Conservation (phyloP, 2,329 filamentous ascomycete genomes). For the Talaromyces sp. region DNA sequence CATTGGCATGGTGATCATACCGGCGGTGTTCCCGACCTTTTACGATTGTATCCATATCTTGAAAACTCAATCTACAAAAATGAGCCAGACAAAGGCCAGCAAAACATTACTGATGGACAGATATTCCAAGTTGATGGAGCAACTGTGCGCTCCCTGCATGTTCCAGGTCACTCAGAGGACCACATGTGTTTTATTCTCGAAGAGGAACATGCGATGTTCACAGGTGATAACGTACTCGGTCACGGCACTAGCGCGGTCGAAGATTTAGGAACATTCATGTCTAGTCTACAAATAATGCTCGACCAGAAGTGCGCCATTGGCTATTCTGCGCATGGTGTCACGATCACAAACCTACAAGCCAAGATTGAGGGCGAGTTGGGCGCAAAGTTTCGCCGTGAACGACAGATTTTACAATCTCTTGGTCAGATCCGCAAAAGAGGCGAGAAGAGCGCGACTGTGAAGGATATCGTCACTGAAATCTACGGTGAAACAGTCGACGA, state of each 20-base stretch:
- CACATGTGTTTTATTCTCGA: slow-evolving; percentile 69
- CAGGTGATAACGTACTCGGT: slow-evolving; percentile 73
- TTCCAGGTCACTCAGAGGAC: slow-evolving; percentile 66
- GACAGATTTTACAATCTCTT: slow-evolving; percentile 33
- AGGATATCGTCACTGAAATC: slow-evolving; percentile 39
- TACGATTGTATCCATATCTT: slow-evolving; percentile 25
- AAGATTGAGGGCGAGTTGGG: slow-evolving; percentile 36
- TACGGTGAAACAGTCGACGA: slow-evolving; percentile 33
- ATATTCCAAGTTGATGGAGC: slow-evolving; percentile 35
- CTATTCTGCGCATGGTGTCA: slow-evolving; percentile 42
- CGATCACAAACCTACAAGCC: slow-evolving; percentile 30
- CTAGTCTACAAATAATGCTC: slow-evolving; percentile 27
- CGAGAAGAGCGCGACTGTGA: slow-evolving; percentile 30
- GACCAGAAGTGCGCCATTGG: slow-evolving; percentile 31
- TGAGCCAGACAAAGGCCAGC: slow-evolving; percentile 22
- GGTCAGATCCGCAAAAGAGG: slow-evolving; percentile 3
- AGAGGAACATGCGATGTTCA: slow-evolving; percentile 71
- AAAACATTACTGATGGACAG: slow-evolving; percentile 32
- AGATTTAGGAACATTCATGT: slow-evolving; percentile 34
- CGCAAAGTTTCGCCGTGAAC: slow-evolving; percentile 36
- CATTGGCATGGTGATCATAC: slow-evolving; percentile 44
- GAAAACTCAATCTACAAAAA: slow-evolving; percentile 32
- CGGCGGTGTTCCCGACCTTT: slow-evolving; percentile 36
- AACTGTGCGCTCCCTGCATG: slow-evolving; percentile 37
- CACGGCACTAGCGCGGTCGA: slow-evolving; percentile 41